phyloP scores from a whole-genome alignment of 2,329 filamentous ascomycete genomes.

The Grosmannia serpens region DNA sequence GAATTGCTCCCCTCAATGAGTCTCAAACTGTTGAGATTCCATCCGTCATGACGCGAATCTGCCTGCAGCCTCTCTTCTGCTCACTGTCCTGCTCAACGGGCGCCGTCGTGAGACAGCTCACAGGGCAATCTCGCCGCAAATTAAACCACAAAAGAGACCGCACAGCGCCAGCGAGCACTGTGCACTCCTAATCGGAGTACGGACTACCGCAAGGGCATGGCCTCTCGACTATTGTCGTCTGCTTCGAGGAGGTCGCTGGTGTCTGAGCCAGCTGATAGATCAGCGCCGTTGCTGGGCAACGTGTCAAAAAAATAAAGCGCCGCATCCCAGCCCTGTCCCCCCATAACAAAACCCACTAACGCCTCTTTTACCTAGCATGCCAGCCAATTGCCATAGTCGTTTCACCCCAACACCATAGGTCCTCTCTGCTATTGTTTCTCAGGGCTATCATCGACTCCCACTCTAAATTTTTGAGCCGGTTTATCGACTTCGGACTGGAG shows the following conservation, averaged over 20 bases:
- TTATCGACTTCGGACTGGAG: neutral
- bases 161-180: too few species aligned
- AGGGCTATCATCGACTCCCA: neutral
- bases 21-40: too few species aligned
- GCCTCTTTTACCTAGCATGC: neutral
- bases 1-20: too few species aligned
- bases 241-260: neutral
- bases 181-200: too few species aligned
- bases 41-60: too few species aligned
- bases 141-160: too few species aligned
- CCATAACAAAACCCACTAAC: neutral
- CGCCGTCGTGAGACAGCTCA: too few species aligned
- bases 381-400: neutral
- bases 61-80: too few species aligned
- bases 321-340: neutral
- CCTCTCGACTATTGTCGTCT: neutral
- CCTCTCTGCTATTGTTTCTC: neutral
- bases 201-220: too few species aligned
- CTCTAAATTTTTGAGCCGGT: neutral
- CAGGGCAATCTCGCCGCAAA: too few species aligned
- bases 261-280: neutral
- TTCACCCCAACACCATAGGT: neutral
- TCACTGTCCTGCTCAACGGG: too few species aligned
- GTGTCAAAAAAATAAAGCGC: neutral
- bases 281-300: slow-evolving; percentile 1